A percentile compares a stretch with the other conserved stretches of the same genome.
phyloP scores from a whole-genome alignment of 257 asterid species.

The Cruciata laevipes region DNA sequence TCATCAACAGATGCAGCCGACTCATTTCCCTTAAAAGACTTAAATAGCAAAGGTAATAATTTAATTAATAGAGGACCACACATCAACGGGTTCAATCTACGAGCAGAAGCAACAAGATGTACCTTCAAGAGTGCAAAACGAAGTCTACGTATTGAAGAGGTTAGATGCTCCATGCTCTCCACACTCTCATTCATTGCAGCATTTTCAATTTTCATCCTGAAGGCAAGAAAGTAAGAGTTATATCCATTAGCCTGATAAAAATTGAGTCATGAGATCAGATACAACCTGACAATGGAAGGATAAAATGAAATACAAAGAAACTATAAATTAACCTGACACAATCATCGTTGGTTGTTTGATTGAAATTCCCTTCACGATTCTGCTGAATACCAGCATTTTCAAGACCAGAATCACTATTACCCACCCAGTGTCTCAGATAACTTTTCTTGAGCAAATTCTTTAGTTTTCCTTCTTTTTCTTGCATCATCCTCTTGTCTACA shows the following conservation, averaged over 20 bases:
- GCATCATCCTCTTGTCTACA: slow-evolving; percentile 32
- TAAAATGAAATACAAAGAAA: not conserved
- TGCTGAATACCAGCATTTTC: slow-evolving; percentile 32
- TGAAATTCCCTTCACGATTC: slow-evolving; percentile 27
- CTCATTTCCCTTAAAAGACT: slow-evolving; percentile 39
- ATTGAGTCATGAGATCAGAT: not conserved
- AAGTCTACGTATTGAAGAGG: slow-evolving; percentile 65
- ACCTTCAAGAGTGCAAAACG: slow-evolving; percentile 73
- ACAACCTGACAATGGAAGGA: not conserved
- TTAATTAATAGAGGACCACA: not conserved
- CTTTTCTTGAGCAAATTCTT: slow-evolving; percentile 56
- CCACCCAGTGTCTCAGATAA: slow-evolving; percentile 69
- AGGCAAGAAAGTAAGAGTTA: slow-evolving; percentile 1
- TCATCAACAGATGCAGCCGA: slow-evolving; percentile 38
- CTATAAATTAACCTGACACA: slow-evolving; percentile 54
- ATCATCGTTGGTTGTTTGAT: slow-evolving; percentile 37
- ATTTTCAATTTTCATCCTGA: slow-evolving; percentile 88
- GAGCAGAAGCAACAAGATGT: slow-evolving; percentile 9
- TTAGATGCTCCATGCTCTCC: slow-evolving; percentile 88
- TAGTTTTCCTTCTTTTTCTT: slow-evolving; percentile 71
- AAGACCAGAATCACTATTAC: slow-evolving; percentile 38
- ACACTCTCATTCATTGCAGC: slow-evolving; percentile 94
- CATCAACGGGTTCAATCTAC: not conserved
- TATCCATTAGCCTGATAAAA: not conserved
- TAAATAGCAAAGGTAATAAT: not conserved